Base-by-base conservation (phyloP, 805 yeast species). In the Yamadazyma akitaensis region DNA sequence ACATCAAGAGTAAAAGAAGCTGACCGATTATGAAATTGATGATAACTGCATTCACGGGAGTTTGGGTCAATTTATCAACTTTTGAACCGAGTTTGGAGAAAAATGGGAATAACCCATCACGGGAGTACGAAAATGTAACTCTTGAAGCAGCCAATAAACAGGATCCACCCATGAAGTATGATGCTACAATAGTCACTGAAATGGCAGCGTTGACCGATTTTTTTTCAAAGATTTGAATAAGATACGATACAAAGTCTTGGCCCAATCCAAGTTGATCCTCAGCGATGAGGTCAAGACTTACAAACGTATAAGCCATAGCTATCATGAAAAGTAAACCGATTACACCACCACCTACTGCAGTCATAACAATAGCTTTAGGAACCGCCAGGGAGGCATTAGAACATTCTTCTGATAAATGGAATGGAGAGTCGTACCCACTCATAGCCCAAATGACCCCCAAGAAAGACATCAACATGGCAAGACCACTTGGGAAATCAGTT, bases 361-460 rank as follows among this genome's bases (percentile, higher is more conserved):
- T 81, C 62, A 81, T 62, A 17, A 81, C 79, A 53, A 83, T 82
- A 25, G 87, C 86, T 49, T 74, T 72, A n/a, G 89, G 88, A 9
- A 84, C 81, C 5, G 85, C 86, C 12, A 69, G 63, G 31, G 77
- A 67, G 6, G 88, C 85, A 58, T 83, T 82, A 42, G 81, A 65
- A 53, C 84, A 79, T 57, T 84, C 90, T 64, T 84, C 91, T n/a
- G 86, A 74, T 50, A 84, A 67, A 57, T 85, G 89, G 68, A 83
- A 84, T 0, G 89, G 86, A 18, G 86, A 80, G 59, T 84, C 89
- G 58, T 81, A 85, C 19, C 88, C 89, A 38, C 84, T 76, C 88
- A 84, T 82, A 33, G 84, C 79, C 85, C 85, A 81, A 48, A 80
- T 77, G 32, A 76, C 82, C n/a, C 84, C 81, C 57, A 79, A 60